Evolutionary conservation across 2,329 filamentous ascomycete species (phyloP).

Genomic region (Arthrobotrys entomopaga): DNA sequence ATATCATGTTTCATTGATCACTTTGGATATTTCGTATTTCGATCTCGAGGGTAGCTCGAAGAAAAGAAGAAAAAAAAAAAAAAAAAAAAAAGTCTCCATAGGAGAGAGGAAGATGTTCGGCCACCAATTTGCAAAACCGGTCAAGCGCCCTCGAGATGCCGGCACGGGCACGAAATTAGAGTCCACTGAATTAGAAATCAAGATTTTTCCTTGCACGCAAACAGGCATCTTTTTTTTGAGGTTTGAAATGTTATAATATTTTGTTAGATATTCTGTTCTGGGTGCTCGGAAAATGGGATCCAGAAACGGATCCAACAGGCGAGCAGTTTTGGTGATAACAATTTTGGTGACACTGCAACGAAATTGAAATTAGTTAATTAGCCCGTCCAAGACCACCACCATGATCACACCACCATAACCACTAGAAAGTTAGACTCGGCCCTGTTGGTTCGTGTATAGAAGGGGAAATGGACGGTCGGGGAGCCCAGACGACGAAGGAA

Average conservation of each 20-base stretch:
- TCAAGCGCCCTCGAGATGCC: constrained; percentile 5
- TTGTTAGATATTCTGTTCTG: neutral
- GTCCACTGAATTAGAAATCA: neutral
- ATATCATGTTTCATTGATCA: constrained; percentile 1
- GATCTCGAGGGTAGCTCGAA: too few relatives aligned
- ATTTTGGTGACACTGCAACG: constrained; percentile 18
- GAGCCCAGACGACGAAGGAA: neutral
- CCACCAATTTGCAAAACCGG: constrained; percentile 11
- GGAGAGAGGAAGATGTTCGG: constrained; percentile 11
- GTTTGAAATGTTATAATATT: constrained; percentile 10
- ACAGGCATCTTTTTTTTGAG: neutral
- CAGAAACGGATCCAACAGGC: constrained; percentile 14
- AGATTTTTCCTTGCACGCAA: neutral
- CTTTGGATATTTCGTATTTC: constrained; percentile 16
- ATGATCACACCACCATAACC: too few relatives aligned
- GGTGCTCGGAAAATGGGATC: constrained; percentile 3
- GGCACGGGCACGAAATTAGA: constrained; percentile 4
- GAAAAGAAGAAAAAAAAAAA: neutral
- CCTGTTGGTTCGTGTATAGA: constrained; percentile 21
- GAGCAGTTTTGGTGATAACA: constrained; percentile 5
- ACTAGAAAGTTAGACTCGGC: neutral
- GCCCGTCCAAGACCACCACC: too few relatives aligned
- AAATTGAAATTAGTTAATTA: constrained; percentile 17
- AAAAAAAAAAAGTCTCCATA: constrained; percentile 12
- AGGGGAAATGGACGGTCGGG: neutral